Base-by-base conservation (phyloP, 345 rosid genomes). In the Salix dunnii region DNA sequence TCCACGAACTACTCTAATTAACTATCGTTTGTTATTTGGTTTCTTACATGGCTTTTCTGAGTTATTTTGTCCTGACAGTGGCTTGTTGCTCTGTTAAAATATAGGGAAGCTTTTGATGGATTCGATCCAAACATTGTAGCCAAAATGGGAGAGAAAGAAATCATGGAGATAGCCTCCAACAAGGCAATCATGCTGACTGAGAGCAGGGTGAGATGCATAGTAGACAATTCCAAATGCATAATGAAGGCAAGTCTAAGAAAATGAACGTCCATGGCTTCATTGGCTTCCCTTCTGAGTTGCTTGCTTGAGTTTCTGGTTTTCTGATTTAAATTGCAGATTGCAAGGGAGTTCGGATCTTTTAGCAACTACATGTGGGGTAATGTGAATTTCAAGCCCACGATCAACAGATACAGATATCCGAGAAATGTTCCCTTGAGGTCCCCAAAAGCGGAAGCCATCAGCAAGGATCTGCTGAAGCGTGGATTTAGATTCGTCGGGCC, bases 401-500 rank as follows among this genome's bases (percentile, higher is more conserved):
- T 92, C 64, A 93, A 89, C 81, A 87, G 82, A 73, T 89, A 76
- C 92, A 91, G 82, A 74, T 83, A 89, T 78, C 87, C 99, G 3
- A 92, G 96, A 88, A 91, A 89, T 77, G 91, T 96, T 66, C 98
- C 98, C 0, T 66, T 93, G 17, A 86, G 98, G 71, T 75, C 90
- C 16, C 96, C 99, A 25, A 96, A 96, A 83, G 97, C 99, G 36
- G 98, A 92, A 76, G 85, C 82, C 20, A 86, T 96, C 2, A 96
- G 98, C 90, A 91, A 82, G 81, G 99, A 96, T 65, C 78, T 96
- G 73, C 74, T 89, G 80, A 96, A 82, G 84, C 78, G 90, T 12
- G 99, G 99, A 31, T 96, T 96, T 77, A 82, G 99, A 62, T 86
- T 92, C 3, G 98, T 90, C 0, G 99, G 99, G 28, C 99, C 99